Evolutionary conservation across 2,329 filamentous ascomycete genomes (phyloP).

Genomic region (Colletotrichum sp.): DNA sequence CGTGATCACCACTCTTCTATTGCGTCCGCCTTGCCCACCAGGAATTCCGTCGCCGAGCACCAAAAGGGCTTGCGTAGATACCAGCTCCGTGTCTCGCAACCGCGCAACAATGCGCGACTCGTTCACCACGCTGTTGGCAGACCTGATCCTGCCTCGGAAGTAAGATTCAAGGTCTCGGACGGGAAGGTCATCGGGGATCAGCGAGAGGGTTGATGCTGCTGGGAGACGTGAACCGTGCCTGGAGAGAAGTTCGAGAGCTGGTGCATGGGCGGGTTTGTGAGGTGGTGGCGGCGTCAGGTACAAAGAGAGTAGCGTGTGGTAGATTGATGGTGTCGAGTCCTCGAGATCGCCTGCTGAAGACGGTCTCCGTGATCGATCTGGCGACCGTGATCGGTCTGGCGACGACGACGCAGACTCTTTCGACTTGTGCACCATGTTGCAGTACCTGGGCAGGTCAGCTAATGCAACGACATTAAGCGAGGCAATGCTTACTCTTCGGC

Average conservation of each 20-base stretch:
- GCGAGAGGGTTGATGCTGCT: conserved; percentile 80
- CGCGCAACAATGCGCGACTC: conserved; percentile 79
- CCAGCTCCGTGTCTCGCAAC: conserved; percentile 78
- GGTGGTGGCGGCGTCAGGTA: conserved; percentile 84
- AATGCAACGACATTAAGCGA: not conserved
- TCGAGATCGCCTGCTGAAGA: conserved; percentile 41
- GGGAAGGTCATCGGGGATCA: conserved; percentile 83
- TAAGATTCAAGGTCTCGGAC: conserved; percentile 85
- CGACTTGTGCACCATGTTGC: conserved; percentile 80
- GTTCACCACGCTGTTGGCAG: conserved; percentile 81
- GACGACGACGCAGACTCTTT: conserved; percentile 50
- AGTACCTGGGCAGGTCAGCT: conserved; percentile 65
- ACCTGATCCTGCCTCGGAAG: conserved; percentile 88
- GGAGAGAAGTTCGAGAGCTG: conserved; percentile 86
- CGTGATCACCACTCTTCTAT: conserved; percentile 75
- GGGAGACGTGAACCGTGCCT: conserved; percentile 92
- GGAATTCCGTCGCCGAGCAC: conserved; percentile 72
- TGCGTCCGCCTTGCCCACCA: conserved; percentile 57
- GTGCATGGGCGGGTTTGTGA: conserved; percentile 73
- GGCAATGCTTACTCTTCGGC: conserved; percentile 79
- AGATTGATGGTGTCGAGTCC: conserved; percentile 76
- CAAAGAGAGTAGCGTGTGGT: conserved; percentile 86
- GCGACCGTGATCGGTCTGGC: conserved; percentile 22
- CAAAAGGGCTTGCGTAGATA: conserved; percentile 76
- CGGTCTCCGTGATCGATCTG: conserved; percentile 30